Base-by-base conservation (phyloP, 768 basidiomycete species). In the Coprinopsis cinerea region DNA sequence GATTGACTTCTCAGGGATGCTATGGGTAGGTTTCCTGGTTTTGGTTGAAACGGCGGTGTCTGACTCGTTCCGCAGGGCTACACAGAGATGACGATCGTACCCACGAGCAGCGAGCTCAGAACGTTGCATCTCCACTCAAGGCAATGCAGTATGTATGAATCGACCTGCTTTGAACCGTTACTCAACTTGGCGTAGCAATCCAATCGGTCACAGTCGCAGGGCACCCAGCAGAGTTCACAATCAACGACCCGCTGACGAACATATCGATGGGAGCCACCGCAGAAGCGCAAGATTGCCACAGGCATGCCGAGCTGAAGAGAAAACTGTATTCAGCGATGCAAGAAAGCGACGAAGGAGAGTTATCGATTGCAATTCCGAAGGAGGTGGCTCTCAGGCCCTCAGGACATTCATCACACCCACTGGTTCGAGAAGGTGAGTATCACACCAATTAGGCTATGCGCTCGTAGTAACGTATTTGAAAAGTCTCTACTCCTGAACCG, bases 291-390 rank as follows among this genome's bases (percentile, higher is more conserved):
- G 91, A 96, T 63, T 84, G 88, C 51, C 90, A 93, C 60, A 78
- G 81, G 48, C 92, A 95, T 68, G 90, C 92, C 4, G 96, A 96
- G 62, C 74, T 94, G 52, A 98, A 96, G 74, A 78, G 96, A 51
- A 87, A 85, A 68, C 66, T 96, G 34, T 98, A 93, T 70, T 81
- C 91, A 0, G 91, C 95, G 0, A 73, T 93, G 45, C 81, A 91
- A 53, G 96, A 98, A 60, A 79, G 83, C 36, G 92, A 95, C 56
- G 92, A 97, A 64, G 96, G 95, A 51, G 96, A 98, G 66, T 64
- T 99, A 26, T 91, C 92, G 4, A 91, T 99, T 58, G 79, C 84
- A 10, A 82, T 98, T 52, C 89, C 89, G 7, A 75, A 73, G 58
- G 85, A 86, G 52, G 82, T 86, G 15, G 71, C 78, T 44, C 66